phyloP scores from a whole-genome alignment of 73 alveolate genomes.

The Paraurostyla sp. region DNA sequence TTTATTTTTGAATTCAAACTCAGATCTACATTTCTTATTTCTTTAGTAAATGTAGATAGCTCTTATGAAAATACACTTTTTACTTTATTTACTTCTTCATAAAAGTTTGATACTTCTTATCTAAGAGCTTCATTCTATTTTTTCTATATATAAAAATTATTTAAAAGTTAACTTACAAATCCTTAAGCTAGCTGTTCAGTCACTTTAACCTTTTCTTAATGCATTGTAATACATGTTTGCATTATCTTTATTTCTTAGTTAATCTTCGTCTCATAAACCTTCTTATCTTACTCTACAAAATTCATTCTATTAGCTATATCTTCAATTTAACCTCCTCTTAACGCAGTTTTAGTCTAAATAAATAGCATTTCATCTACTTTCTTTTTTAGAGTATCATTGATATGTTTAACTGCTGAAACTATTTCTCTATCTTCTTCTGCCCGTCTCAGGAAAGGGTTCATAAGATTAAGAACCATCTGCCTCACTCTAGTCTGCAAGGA shows the following conservation, averaged over 20 bases:
- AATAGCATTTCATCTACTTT: conserved; percentile 39
- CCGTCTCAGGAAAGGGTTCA: conserved; percentile 30
- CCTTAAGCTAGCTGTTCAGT: not conserved
- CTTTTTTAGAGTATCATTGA: conserved; percentile 26
- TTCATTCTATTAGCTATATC: conserved; percentile 8
- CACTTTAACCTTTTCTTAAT: not conserved
- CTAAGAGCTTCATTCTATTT: conserved; percentile 18
- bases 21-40: not conserved
- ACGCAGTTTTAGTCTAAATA: conserved; percentile 13
- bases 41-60: conserved; percentile 2
- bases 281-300: not conserved
- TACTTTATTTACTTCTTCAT: conserved; percentile 31
- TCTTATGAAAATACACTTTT: conserved; percentile 6
- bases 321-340: conserved; percentile 27
- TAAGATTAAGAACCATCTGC: not conserved
- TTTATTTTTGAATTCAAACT: not conserved
- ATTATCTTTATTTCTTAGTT: conserved; percentile 6
- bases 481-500: conserved; percentile 16
- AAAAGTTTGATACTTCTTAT: conserved; percentile 27
- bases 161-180: not conserved
- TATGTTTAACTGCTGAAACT: not conserved
- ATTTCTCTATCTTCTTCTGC: conserved; percentile 36
- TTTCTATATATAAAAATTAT: not conserved
- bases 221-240: not conserved
- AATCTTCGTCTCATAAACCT: not conserved